phyloP scores from a whole-genome alignment of 306 rosid genomes.

The Cucurbita pepo region DNA sequence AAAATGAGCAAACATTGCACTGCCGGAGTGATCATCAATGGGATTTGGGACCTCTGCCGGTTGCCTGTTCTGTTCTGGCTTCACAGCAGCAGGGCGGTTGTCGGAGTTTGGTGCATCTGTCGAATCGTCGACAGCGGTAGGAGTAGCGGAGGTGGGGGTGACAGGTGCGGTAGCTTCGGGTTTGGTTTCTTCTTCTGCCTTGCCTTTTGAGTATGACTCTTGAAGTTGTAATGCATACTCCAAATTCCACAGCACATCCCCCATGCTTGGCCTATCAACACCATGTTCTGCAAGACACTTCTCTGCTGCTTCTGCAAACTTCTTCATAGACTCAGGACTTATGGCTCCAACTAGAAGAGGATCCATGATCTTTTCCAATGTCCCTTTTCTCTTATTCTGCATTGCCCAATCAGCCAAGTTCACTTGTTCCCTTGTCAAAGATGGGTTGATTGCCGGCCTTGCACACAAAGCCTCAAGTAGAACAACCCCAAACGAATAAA shows the following conservation, averaged over 20 bases:
- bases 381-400: constrained; percentile 34
- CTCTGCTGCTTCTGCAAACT: constrained; percentile 40
- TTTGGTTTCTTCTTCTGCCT: constrained; percentile 9
- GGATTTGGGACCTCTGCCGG: constrained; percentile 12
- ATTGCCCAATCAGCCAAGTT: constrained; percentile 46
- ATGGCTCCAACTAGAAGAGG: constrained; percentile 22
- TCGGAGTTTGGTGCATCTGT: constrained; percentile 3
- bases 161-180: background rate
- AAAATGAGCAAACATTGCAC: constrained; percentile 54
- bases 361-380: constrained; percentile 28
- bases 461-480: constrained; percentile 27
- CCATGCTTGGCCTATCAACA: constrained; percentile 42
- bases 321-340: constrained; percentile 35
- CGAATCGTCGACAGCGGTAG: background rate
- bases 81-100: background rate
- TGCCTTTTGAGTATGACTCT: constrained; percentile 26
- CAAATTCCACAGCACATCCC: constrained; percentile 38
- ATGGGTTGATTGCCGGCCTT: constrained; percentile 29
- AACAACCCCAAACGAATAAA: constrained; percentile 38
- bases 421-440: constrained; percentile 35
- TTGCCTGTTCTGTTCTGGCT: constrained; percentile 4
- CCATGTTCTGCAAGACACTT: constrained; percentile 36
- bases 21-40: constrained; percentile 54
- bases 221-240: constrained; percentile 42
- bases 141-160: background rate